These are phyloP conservation scores for Strobilomyces echinocephalus DNA, from an alignment of 768 basidiomycete genomes.

Conservation along the genomic window DNA sequence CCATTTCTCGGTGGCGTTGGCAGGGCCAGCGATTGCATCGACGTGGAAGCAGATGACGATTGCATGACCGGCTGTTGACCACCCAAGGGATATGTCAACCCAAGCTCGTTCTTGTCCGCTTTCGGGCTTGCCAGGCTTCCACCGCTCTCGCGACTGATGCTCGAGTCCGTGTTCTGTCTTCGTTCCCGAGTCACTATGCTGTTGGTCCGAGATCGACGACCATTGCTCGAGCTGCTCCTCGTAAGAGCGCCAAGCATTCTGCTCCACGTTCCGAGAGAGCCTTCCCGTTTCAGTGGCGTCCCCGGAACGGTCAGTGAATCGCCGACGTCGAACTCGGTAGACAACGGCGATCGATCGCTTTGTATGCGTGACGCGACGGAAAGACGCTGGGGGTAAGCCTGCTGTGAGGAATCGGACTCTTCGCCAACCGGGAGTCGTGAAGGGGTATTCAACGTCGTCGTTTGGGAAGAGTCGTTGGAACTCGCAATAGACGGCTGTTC, in stretches of 20 bases:
- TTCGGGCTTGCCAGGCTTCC: constrained; percentile 62
- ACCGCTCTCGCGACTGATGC: constrained; percentile 71
- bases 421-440: constrained; percentile 40
- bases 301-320: constrained; percentile 40
- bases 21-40: constrained; percentile 56
- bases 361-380: constrained; percentile 61
- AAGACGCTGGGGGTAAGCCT: constrained; percentile 51
- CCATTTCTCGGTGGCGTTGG: constrained; percentile 51
- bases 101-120: constrained; percentile 47
- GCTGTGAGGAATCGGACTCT: constrained; percentile 48
- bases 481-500: constrained; percentile 42
- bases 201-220: constrained; percentile 76
- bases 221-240: constrained; percentile 58
- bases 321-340: constrained; percentile 48
- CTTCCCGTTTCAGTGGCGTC: constrained; percentile 55
- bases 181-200: constrained; percentile 65
- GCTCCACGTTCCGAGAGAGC: constrained; percentile 59
- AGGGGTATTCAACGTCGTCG: constrained; percentile 40
- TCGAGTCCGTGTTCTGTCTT: constrained; percentile 67
- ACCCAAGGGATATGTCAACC: constrained; percentile 36
- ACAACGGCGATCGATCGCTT: constrained; percentile 54
- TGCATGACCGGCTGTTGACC: constrained; percentile 52
- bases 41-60: constrained; percentile 63
- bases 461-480: constrained; percentile 46
- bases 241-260: constrained; percentile 59